Evolutionary conservation across 2,329 filamentous ascomycete genomes (phyloP).

Genomic region (Neocatenulostroma microsporum): DNA sequence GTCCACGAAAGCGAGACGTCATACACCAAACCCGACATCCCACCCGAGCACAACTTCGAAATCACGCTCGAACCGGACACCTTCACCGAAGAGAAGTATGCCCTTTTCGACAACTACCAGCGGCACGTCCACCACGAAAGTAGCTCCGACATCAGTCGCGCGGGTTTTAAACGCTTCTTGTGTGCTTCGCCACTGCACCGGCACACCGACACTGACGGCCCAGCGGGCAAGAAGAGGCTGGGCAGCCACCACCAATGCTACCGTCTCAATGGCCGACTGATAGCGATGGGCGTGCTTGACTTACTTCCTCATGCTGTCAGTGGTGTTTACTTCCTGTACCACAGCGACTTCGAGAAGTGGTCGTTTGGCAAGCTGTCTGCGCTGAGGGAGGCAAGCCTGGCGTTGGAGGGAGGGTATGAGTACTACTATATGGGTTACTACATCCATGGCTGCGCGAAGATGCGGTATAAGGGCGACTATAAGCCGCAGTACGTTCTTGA

Average conservation of each 20-base stretch:
- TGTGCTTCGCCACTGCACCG: conserved; percentile 60
- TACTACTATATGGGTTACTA: conserved; percentile 84
- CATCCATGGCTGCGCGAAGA: conserved; percentile 72
- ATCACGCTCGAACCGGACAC: conserved; percentile 62
- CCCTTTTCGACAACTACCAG: conserved; percentile 69
- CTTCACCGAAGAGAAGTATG: conserved; percentile 69
- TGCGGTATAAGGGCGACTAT: conserved; percentile 79
- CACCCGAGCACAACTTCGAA: conserved; percentile 58
- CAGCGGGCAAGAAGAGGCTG: conserved; percentile 46
- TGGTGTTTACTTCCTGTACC: conserved; percentile 76
- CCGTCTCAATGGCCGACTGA: conserved; percentile 64
- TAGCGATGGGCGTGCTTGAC: conserved; percentile 70
- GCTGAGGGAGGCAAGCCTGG: conserved; percentile 62
- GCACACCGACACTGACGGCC: conserved; percentile 27
- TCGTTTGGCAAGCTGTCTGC: conserved; percentile 70
- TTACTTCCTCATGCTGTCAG: conserved; percentile 69
- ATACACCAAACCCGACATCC: conserved; percentile 40
- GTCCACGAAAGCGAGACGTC: conserved; percentile 61
- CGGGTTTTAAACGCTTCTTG: conserved; percentile 63
- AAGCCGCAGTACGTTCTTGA: conserved; percentile 66
- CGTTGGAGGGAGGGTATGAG: conserved; percentile 59
- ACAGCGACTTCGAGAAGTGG: conserved; percentile 62
- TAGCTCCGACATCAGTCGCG: conserved; percentile 49
- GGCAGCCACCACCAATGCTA: conserved; percentile 81
- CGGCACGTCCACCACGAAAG: conserved; percentile 62